Base-by-base conservation (phyloP, 2,329 filamentous ascomycete genomes). In the Coniella lustricola region DNA sequence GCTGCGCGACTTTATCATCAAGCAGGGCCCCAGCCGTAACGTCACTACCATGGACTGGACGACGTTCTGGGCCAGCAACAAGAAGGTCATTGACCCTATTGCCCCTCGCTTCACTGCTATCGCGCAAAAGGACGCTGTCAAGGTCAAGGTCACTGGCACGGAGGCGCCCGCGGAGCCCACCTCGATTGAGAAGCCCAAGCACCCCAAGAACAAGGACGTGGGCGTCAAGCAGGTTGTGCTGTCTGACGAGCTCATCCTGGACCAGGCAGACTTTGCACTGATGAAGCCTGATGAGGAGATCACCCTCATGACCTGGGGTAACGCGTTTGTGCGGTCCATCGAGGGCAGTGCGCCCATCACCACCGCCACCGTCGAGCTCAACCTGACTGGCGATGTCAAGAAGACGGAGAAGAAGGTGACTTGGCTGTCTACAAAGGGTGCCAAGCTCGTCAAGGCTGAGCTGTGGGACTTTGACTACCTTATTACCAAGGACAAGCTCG, bases 261-360 rank as follows among this genome's bases (percentile, higher is more conserved):
- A 96, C 63, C 91, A 96, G 68, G 85, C 77, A 39, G 91, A 97
- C 60, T 88, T 85, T 53, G 84, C 84, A 64, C 78, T 77, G 21
- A 94, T 96, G 69, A 85, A 81, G 59, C 76, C 85, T 52, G 83
- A 85, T 62, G 91, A 97, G 71, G 90, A 96, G 67, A 87, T 97
- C 60, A 96, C 91, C 0, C 76, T 96, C 36, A 96, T 96, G 91
- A 86, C 86, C 65, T 97, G 91, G 91, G 93, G 91, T 58, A 94
- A 95, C 61, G 88, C 86, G 12, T 79, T 90, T 56, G 85, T 93
- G 20, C 79, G 82, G 48, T 80, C 82, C 51, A 80, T 88, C 53
- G 73, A 78, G 41, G 67, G 70, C 25, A 66, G 68, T 16, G 73
- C 73, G 45, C 72, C 79, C 41, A 82, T 95, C 59, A 84, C 82